Base-by-base conservation (phyloP, 495 filamentous ascomycete genomes). In the Aspergillus avenaceus region DNA sequence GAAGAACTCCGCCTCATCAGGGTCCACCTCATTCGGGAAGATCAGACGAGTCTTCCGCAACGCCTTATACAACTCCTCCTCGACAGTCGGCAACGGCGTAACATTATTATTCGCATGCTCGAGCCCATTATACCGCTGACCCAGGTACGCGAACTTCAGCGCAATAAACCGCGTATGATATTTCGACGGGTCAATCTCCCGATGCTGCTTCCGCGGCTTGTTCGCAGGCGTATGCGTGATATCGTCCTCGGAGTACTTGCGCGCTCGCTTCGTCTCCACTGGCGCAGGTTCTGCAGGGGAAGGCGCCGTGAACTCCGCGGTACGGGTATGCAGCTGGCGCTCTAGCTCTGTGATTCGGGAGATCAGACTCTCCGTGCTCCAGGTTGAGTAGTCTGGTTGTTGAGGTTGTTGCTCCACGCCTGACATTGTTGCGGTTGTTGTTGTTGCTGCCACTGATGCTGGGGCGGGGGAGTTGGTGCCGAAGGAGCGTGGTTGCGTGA, bases 111-210 rank as follows among this genome's bases (percentile, higher is more conserved):
- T 70, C 54, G 88, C 83, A 69, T 88, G 84, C 71, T 97, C 93
- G 53, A 91, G 90, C 3, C 93, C 95, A 69, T 91, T 90, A 63
- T 96, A 98, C 46, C 78, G 75, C 56, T 88, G 86, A 27, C 93
- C 93, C 14, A 97, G 74, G 70, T 98, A 98, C 37, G 93, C 90
- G 32, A 97, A 83, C 61, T 97, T 97, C 22, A 98, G 75, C 16
- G 95, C 93, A 34, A 98, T 86, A 45, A 83, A 77, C 18, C 95
- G 81, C 18, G 89, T 96, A 26, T 77, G 74, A 71, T 97, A 95
- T 59, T 84, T 87, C 1, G 83, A 81, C 5, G 87, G 81, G 62
- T 97, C 87, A 56, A 95, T 83, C 49, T 73, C 67, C 47, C 79
- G 73, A 7, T 59, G 36, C 13, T 65, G 61, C 45, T 72, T 74